These are phyloP conservation scores for Papilionanthe hybrid DNA, from an alignment of 116 monocot genomes.

Conservation along the genomic window DNA sequence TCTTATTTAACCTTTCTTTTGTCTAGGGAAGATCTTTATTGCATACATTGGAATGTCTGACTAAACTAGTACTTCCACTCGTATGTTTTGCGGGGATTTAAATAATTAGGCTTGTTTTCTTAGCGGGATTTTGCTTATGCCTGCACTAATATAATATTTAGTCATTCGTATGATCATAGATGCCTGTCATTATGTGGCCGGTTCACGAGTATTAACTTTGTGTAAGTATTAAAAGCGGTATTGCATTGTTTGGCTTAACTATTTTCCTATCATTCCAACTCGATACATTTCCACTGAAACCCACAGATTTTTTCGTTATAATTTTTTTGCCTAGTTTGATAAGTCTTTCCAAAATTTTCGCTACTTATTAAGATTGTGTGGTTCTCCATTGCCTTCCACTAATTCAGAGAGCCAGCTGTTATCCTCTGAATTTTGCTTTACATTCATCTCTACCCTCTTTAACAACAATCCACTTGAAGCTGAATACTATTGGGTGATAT, in stretches of 20 bases:
- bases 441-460: not conserved
- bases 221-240: not conserved
- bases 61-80: too few relatives aligned
- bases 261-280: too few relatives aligned
- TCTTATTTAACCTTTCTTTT: not conserved
- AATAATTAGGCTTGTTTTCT: too few relatives aligned
- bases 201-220: not conserved
- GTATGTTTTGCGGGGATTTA: too few relatives aligned
- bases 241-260: not conserved
- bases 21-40: not conserved
- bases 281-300: too few relatives aligned
- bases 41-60: not conserved
- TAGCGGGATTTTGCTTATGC: too few relatives aligned
- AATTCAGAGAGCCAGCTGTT: not conserved
- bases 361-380: not conserved
- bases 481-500: too few relatives aligned
- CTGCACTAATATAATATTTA: not conserved
- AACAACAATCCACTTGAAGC: not conserved
- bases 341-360: too few relatives aligned
- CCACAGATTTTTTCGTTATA: too few relatives aligned
- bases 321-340: too few relatives aligned
- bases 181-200: not conserved
- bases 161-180: not conserved
- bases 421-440: not conserved
- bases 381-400: not conserved